These are phyloP conservation scores for Cardamine chenopodiifolia DNA, from an alignment of 345 rosid genomes.

Conservation along the genomic window DNA sequence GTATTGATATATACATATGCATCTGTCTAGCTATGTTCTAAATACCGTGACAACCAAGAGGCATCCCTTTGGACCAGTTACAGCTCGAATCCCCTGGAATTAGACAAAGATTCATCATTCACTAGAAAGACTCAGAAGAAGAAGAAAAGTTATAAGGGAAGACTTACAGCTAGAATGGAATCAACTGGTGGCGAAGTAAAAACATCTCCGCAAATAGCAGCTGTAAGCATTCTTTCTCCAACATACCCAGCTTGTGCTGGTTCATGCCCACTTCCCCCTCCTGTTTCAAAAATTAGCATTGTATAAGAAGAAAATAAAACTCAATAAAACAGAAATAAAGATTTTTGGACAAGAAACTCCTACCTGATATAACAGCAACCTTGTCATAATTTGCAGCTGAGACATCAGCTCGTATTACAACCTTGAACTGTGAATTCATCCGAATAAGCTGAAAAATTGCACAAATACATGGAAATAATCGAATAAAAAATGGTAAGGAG, in stretches of 20 bases:
- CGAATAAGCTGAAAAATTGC: neutral
- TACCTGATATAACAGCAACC: conserved; percentile 88
- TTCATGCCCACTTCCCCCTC: conserved; percentile 97
- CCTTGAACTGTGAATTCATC: conserved; percentile 55
- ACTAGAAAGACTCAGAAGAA: conserved; percentile 1
- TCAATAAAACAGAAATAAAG: neutral
- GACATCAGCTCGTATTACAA: conserved; percentile 79
- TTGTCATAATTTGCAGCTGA: conserved; percentile 60
- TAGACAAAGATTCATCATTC: conserved; percentile 31
- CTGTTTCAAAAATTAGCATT: conserved; percentile 44
- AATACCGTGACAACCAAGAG: conserved; percentile 82
- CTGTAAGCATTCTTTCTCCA: conserved; percentile 96
- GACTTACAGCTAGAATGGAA: conserved; percentile 79
- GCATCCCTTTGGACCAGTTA: conserved; percentile 93
- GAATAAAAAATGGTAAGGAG: neutral
- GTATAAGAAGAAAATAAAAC: neutral
- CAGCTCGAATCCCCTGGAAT: conserved; percentile 85
- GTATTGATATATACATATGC: conserved; percentile 5
- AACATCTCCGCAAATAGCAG: conserved; percentile 89
- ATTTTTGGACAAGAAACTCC: neutral
- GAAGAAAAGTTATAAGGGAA: conserved; percentile 2
- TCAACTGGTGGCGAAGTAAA: conserved; percentile 88
- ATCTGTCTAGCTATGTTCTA: neutral
- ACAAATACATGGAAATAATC: neutral
- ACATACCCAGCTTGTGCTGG: conserved; percentile 95